phyloP scores from a whole-genome alignment of 148 eudicot species.

The Gaultheria prostrata region DNA sequence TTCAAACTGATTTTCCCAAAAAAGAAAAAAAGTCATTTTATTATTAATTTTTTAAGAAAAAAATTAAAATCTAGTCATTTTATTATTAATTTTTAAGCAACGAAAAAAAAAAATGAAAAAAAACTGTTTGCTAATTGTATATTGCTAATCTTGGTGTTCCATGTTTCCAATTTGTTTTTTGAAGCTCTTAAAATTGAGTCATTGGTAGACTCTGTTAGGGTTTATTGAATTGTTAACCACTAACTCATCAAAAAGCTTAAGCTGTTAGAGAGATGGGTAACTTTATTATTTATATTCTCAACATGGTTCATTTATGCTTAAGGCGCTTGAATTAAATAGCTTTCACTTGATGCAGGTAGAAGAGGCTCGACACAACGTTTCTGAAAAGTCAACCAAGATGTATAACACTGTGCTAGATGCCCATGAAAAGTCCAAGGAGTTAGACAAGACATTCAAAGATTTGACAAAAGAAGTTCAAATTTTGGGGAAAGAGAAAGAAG shows the following conservation, averaged over 20 bases:
- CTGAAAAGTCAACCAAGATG: constrained; percentile 68
- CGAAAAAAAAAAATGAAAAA: too few relatives aligned
- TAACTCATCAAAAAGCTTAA: too few relatives aligned
- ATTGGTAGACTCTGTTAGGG: background rate
- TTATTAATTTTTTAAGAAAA: too few relatives aligned
- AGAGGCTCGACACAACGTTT: constrained; percentile 62
- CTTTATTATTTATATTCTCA: too few relatives aligned
- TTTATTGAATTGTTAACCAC: too few relatives aligned
- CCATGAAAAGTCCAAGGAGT: constrained; percentile 75
- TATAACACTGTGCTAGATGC: constrained; percentile 69
- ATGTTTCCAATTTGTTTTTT: background rate
- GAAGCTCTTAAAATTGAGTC: constrained; percentile 1
- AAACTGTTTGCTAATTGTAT: too few relatives aligned
- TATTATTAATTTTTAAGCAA: too few relatives aligned
- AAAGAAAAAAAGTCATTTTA: too few relatives aligned
- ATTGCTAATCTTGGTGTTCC: background rate
- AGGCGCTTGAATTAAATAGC: background rate
- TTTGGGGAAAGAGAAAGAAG: constrained; percentile 76
- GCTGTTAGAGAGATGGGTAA: too few relatives aligned
- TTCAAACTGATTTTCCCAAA: too few relatives aligned
- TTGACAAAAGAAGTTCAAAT: constrained; percentile 76
- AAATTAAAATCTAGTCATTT: too few relatives aligned
- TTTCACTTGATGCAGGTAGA: constrained; percentile 59
- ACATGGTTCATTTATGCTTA: background rate
- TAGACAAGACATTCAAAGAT: constrained; percentile 75